phyloP scores from a whole-genome alignment of 768 basidiomycete genomes.

The Russula sp. region DNA sequence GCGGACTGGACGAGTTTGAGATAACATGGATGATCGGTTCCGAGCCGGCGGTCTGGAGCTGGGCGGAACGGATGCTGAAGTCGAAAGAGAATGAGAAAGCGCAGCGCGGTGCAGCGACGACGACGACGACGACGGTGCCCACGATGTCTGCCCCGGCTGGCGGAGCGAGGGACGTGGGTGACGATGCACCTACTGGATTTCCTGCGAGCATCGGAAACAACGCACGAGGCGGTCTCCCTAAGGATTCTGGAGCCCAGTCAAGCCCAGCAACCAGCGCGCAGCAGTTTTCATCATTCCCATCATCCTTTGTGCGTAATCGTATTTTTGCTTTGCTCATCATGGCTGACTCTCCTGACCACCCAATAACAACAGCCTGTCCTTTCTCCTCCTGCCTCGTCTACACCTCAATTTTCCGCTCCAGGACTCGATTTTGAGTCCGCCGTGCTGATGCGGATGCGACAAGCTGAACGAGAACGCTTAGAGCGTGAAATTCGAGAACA shows the following conservation, averaged over 20 bases:
- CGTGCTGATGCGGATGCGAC: slow-evolving; percentile 75
- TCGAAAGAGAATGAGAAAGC: slow-evolving; percentile 45
- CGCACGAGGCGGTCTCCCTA: background rate
- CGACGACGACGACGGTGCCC: background rate
- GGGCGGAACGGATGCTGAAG: slow-evolving; percentile 71
- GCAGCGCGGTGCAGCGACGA: background rate
- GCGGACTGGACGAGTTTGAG: slow-evolving; percentile 59
- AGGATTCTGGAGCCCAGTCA: background rate
- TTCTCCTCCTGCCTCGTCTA: slow-evolving; percentile 32
- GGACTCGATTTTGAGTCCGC: slow-evolving; percentile 75
- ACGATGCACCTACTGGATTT: background rate
- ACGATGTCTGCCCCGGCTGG: background rate
- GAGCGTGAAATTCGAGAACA: slow-evolving; percentile 74
- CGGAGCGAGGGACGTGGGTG: slow-evolving; percentile 6
- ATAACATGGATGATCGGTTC: slow-evolving; percentile 70
- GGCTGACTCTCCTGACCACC: background rate
- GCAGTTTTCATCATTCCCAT: slow-evolving; percentile 20
- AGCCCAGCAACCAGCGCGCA: background rate
- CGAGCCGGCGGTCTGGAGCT: slow-evolving; percentile 69
- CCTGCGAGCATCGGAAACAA: background rate
- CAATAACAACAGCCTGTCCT: slow-evolving; percentile 5
- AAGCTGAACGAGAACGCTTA: slow-evolving; percentile 73
- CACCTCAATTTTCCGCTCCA: slow-evolving; percentile 30
- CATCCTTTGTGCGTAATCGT: slow-evolving; percentile 17
- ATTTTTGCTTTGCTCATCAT: background rate